phyloP scores from a whole-genome alignment of 306 rosid genomes.

The Quercus wislizeni region DNA sequence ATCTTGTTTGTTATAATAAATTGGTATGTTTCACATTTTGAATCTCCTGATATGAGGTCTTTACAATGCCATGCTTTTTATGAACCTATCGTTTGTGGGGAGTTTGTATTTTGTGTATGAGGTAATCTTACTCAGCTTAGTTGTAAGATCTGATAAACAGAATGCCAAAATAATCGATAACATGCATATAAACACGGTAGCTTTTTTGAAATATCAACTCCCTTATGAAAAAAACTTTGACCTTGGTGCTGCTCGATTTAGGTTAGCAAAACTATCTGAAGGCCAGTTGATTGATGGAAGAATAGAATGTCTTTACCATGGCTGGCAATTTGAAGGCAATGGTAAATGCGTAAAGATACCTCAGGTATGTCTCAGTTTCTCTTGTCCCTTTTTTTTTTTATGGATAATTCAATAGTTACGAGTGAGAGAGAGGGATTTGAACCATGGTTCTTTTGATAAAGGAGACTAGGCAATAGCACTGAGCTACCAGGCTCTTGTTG shows the following conservation, averaged over 20 bases:
- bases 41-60: too few species aligned
- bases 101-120: background rate
- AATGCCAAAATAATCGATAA: background rate
- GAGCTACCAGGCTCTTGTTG: too few species aligned
- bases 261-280: constrained; percentile 93
- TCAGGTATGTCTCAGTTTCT: constrained; percentile 56
- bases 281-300: constrained; percentile 94
- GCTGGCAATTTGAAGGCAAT: constrained; percentile 96
- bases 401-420: too few species aligned
- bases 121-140: background rate
- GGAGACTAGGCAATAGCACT: too few species aligned
- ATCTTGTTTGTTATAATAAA: too few species aligned
- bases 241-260: constrained; percentile 29
- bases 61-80: too few species aligned
- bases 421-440: too few species aligned
- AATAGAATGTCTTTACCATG: constrained; percentile 90
- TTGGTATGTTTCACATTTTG: too few species aligned
- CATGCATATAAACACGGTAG: background rate
- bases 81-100: too few species aligned
- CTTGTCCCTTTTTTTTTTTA: too few species aligned
- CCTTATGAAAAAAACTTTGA: constrained; percentile 8
- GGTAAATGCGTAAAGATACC: constrained; percentile 96
- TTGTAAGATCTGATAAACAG: background rate
- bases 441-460: too few species aligned
- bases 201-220: constrained; percentile 6